Evolutionary conservation across 2,329 filamentous ascomycete species (phyloP), one percentile per base, ranked within the genome.

Genomic region (Aspergillus phoenicis): DNA sequence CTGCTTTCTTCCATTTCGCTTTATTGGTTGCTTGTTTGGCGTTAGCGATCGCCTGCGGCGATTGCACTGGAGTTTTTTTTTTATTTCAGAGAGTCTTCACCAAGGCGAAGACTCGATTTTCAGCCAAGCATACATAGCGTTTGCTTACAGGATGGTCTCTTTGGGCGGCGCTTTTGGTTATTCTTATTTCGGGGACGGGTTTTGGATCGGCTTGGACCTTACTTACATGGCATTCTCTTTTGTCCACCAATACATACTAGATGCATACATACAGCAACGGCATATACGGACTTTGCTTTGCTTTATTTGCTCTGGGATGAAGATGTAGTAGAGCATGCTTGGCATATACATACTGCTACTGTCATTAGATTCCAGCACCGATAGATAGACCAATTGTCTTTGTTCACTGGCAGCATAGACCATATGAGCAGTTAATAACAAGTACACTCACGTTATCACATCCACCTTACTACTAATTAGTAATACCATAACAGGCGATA

Each of bases 1-100:
- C 17, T 53, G 13, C 26, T 55, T 38, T 30, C 11, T 48, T 33
- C 15, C 17, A 17, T 39, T n/a, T 30, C 10, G 24, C 24, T 8
- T 38, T 57, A 8, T 4, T 39, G 22, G 8, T 49, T 43, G 51
- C 43, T 58, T 28, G 55, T 56, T 59, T 24, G 47, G 54, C 15
- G 36, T 41, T 7, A 49, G 53, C 43, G 30, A 36, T 36, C 33
- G 13, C 33, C 33, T 36, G 33, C 33, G 33, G 33, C 33, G 2
- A 11, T 36, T 41, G 22, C 26, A 43, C 53, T 48, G 45, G 28
- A 38, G 15, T 43, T 52, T 17, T 56, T 51, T 52, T n/a, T 55
- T 26, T 39, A 41, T 48, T 48, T 48, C 49, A 36, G 33, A 41
- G 43, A 26, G 11, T 43, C 10, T 43, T 17, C 13, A 10, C 41